These are phyloP conservation scores for Barnettozyma pratensis DNA, from an alignment of 805 yeast genomes.

Conservation along the genomic window DNA sequence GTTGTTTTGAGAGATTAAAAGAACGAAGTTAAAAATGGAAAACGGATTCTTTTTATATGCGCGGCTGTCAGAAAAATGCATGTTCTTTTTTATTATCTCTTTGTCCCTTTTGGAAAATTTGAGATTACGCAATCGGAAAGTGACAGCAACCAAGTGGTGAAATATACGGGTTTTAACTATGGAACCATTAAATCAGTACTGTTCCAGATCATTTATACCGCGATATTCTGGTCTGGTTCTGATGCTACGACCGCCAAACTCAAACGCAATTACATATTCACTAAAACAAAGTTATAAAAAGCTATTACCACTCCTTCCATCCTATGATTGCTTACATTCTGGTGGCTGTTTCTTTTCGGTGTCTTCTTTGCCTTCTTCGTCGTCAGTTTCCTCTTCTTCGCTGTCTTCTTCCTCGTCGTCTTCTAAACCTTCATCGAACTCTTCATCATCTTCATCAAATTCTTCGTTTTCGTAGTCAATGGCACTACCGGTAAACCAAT, in stretches of 20 bases:
- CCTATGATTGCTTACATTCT: slow-evolving; percentile 13
- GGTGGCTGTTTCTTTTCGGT: slow-evolving; percentile 19
- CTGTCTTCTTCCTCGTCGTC: slow-evolving; percentile 37
- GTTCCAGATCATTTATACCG: no score
- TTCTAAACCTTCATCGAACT: slow-evolving; percentile 32
- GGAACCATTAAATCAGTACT: no score
- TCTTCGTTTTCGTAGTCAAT: slow-evolving; percentile 68
- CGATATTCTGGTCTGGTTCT: no score
- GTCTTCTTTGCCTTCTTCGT: slow-evolving; percentile 30
- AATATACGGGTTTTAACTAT: no score
- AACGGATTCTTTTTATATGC: no score
- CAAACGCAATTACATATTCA: background rate
- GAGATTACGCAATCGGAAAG: background rate
- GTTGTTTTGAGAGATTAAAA: no score
- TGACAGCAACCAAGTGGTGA: no score
- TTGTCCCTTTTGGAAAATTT: background rate
- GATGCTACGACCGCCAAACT: no score
- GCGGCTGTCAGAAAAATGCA: no score
- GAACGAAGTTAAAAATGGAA: no score
- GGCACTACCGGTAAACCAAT: slow-evolving; percentile 98
- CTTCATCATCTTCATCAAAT: slow-evolving; percentile 58
- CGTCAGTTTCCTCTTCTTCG: slow-evolving; percentile 34
- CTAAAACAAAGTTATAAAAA: background rate
- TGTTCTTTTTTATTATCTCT: slow-evolving; percentile 12
- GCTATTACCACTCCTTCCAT: background rate